Percentiles rank a stretch among this genome's conserved stretches.
phyloP scores from a whole-genome alignment of 345 rosid species.

The Lepidium didymum region DNA sequence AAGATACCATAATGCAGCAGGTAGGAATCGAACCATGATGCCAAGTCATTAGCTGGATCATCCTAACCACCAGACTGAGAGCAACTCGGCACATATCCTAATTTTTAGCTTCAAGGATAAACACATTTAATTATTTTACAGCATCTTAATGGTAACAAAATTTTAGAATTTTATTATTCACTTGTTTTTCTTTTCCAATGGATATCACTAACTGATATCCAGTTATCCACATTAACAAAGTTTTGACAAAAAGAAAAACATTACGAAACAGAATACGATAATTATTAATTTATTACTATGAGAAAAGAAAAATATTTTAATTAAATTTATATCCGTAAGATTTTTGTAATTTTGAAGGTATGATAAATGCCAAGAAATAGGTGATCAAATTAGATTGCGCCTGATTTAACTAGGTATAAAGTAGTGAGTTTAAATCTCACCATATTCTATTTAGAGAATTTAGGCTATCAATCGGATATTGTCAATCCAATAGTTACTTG shows the following conservation, averaged over 20 bases:
- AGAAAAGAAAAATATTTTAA: neutral
- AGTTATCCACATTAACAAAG: constrained; percentile 3
- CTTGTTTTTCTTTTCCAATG: neutral
- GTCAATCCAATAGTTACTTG: too few species aligned
- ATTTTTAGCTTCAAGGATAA: constrained; percentile 17
- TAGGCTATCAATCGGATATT: too few species aligned
- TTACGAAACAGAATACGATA: neutral
- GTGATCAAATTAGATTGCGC: too few species aligned
- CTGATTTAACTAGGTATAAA: too few species aligned
- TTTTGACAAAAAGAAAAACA: neutral
- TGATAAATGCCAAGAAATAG: too few species aligned
- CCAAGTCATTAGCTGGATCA: too few species aligned
- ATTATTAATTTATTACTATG: neutral
- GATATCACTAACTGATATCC: neutral
- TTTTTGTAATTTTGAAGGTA: neutral
- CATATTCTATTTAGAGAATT: too few species aligned
- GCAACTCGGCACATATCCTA: too few species aligned
- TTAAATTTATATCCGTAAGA: neutral
- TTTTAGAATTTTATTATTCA: neutral
- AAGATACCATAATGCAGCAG: too few species aligned
- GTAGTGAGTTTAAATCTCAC: too few species aligned
- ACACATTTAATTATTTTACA: constrained; percentile 12
- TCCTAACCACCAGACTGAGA: too few species aligned
- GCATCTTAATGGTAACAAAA: constrained; percentile 2
- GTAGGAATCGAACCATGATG: too few species aligned